Conservation (phyloP, 2,329 filamentous ascomycete species). For the Fusarium dimerum region DNA sequence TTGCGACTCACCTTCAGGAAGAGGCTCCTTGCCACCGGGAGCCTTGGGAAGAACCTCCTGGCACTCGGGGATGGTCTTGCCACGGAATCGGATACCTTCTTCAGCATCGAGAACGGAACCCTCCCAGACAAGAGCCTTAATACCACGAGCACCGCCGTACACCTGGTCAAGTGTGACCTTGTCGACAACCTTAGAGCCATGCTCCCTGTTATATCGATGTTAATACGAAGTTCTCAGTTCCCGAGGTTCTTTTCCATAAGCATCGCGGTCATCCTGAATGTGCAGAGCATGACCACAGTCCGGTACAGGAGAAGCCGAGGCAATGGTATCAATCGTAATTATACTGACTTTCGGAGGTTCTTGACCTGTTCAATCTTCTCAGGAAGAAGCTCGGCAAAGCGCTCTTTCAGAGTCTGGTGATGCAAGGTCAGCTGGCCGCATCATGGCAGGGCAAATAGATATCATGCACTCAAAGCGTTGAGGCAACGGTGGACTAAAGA, state of each 20-base stretch:
- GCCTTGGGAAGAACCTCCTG: constrained; percentile 97
- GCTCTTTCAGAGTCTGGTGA: constrained; percentile 88
- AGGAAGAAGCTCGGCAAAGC: constrained; percentile 93
- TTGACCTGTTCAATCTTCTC: constrained; percentile 99
- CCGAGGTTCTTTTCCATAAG: constrained; percentile 1
- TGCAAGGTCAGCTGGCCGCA: constrained; percentile 6
- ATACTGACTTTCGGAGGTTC: constrained; percentile 86
- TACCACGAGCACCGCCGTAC: constrained; percentile 97
- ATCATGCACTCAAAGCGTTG: constrained; percentile 8
- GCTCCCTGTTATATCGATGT: constrained; percentile 62
- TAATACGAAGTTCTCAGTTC: constrained; percentile 14
- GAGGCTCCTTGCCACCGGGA: constrained; percentile 92
- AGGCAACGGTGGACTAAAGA: background rate
- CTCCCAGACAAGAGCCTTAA: constrained; percentile 99
- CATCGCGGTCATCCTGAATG: constrained; percentile 8
- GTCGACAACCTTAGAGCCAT: constrained; percentile 92
- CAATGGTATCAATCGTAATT: constrained; percentile 5
- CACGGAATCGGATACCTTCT: constrained; percentile 99
- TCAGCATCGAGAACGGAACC: constrained; percentile 96
- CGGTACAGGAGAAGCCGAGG: constrained; percentile 17
- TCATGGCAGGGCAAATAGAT: background rate
- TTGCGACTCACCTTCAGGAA: constrained; percentile 74
- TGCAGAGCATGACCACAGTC: constrained; percentile 11
- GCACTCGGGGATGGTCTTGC: constrained; percentile 99
- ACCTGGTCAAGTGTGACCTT: constrained; percentile 99